These are phyloP conservation scores for Ceratocystis huliohia DNA, from an alignment of 2,329 filamentous ascomycete genomes.

Conservation along the genomic window DNA sequence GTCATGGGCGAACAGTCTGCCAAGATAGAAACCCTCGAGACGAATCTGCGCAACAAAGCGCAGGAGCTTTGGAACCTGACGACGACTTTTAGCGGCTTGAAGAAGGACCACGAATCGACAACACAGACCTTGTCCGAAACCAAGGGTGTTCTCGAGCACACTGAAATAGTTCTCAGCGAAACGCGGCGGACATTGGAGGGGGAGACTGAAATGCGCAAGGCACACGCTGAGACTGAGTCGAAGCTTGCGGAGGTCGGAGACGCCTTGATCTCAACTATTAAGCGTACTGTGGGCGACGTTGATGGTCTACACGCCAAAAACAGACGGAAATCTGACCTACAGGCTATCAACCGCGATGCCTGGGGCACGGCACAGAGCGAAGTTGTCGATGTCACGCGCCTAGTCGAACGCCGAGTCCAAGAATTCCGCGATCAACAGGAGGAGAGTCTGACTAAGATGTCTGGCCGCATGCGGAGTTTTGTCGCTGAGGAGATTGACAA, in stretches of 20 bases:
- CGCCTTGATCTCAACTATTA: conserved; percentile 64
- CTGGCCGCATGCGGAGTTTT: conserved; percentile 61
- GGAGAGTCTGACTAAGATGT: conserved; percentile 53
- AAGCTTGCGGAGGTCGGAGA: conserved; percentile 61
- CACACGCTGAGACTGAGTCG: conserved; percentile 74
- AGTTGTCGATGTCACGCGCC: conserved; percentile 61
- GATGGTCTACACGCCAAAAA: conserved; percentile 76
- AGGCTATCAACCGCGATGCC: conserved; percentile 60
- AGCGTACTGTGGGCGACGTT: conserved; percentile 67
- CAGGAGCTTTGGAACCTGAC: conserved; percentile 83
- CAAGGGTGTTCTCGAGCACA: conserved; percentile 70
- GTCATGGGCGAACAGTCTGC: conserved; percentile 84
- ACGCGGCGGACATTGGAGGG: conserved; percentile 67
- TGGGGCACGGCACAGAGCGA: conserved; percentile 68
- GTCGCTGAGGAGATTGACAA: conserved; percentile 42
- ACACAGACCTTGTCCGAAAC: conserved; percentile 62
- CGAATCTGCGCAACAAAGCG: conserved; percentile 80
- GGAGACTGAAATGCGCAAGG: conserved; percentile 66
- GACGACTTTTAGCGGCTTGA: conserved; percentile 73
- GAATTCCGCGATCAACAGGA: conserved; percentile 62
- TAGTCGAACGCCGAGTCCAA: conserved; percentile 63
- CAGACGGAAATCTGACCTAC: conserved; percentile 70
- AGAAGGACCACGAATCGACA: conserved; percentile 77
- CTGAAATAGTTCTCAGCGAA: conserved; percentile 66
- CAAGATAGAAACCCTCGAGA: conserved; percentile 84